Conservation (phyloP, 495 filamentous ascomycete species). For the Xylaria curta region DNA sequence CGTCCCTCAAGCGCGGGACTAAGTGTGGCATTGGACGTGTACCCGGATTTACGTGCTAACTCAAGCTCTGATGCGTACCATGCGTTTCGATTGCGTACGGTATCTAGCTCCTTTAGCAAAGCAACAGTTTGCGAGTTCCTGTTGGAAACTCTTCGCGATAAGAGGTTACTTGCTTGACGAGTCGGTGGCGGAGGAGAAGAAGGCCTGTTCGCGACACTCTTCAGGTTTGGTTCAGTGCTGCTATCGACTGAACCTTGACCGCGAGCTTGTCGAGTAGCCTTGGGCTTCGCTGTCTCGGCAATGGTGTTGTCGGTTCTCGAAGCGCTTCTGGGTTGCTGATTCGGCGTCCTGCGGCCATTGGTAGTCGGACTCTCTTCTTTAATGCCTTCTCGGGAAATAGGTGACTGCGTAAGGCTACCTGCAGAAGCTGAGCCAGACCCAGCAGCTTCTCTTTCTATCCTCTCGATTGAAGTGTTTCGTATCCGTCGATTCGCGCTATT, state of each 20-base stretch:
- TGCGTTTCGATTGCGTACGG: constrained; percentile 81
- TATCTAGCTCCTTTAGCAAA: constrained; percentile 82
- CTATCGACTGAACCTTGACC: constrained; percentile 59
- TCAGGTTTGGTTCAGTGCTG: constrained; percentile 52
- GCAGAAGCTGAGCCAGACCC: constrained; percentile 35
- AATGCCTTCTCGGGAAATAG: constrained; percentile 57
- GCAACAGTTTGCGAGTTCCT: constrained; percentile 66
- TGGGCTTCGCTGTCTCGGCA: constrained; percentile 42
- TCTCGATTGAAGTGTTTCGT: constrained; percentile 50
- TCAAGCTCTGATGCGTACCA: constrained; percentile 98
- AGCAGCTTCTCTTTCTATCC: constrained; percentile 43
- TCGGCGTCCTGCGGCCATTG: constrained; percentile 70
- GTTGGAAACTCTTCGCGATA: constrained; percentile 55
- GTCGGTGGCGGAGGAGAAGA: constrained; percentile 59
- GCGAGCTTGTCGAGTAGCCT: constrained; percentile 45
- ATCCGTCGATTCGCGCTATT: constrained; percentile 38
- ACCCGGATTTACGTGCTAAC: constrained; percentile 85
- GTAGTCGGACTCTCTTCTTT: constrained; percentile 55
- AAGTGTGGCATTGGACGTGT: constrained; percentile 72
- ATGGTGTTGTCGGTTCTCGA: constrained; percentile 36
- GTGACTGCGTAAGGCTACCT: constrained; percentile 58
- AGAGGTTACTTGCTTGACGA: constrained; percentile 57
- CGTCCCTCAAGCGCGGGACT: constrained; percentile 79
- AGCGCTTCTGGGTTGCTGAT: constrained; percentile 45
- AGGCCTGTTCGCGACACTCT: constrained; percentile 49